A percentile compares a stretch with the other conserved stretches of the same genome.
Conservation (phyloP, 2,329 filamentous ascomycete genomes). For the Penicillium occitanis region DNA sequence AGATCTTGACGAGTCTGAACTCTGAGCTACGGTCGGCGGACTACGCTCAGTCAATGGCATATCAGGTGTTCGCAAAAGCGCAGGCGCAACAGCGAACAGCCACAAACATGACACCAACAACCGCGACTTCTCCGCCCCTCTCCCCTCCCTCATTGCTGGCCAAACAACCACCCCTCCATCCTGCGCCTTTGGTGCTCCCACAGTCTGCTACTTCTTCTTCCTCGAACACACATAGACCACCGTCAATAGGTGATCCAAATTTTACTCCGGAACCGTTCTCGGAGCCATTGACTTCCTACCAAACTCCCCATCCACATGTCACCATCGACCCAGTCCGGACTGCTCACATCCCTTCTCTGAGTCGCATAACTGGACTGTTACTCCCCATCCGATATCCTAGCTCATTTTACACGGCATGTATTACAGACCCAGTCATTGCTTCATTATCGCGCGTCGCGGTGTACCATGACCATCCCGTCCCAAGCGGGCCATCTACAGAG, state of each 20-base stretch:
- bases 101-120: constrained; percentile 8
- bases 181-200: constrained; percentile 32
- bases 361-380: constrained; percentile 58
- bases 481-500: constrained; percentile 25
- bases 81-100: constrained; percentile 31
- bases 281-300: constrained; percentile 29
- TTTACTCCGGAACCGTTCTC: constrained; percentile 34
- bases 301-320: constrained; percentile 50
- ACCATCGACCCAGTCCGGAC: constrained; percentile 54
- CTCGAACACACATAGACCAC: constrained; percentile 22
- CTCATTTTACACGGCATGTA: constrained; percentile 60
- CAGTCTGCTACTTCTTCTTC: constrained; percentile 29
- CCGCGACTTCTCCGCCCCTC: constrained; percentile 28
- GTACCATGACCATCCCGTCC: constrained; percentile 52
- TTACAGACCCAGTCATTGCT: constrained; percentile 54
- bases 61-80: constrained; percentile 40
- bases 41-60: constrained; percentile 32
- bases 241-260: constrained; percentile 28
- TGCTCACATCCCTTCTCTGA: constrained; percentile 56
- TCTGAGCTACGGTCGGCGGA: neutral
- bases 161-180: constrained; percentile 33
- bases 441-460: constrained; percentile 60
- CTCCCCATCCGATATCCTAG: constrained; percentile 63
- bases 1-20: neutral
- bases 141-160: constrained; percentile 23